Base-by-base conservation (phyloP, 805 yeast species). In the Blastobotrys mokoenaii region DNA sequence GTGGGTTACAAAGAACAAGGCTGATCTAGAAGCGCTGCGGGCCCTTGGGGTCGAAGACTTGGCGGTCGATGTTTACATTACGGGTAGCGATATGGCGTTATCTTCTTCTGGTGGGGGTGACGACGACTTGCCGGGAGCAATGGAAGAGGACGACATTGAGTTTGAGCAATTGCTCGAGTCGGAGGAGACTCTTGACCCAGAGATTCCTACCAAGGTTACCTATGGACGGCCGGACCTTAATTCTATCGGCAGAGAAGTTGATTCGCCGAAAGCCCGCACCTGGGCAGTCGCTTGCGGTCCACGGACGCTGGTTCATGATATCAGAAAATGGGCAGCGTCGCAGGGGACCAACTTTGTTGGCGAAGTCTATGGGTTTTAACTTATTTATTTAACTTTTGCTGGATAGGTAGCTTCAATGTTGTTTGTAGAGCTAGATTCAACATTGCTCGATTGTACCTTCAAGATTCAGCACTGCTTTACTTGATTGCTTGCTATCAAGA, bases 271-370 rank as follows among this genome's bases (percentile, higher is more conserved):
- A 49, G 32, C 40, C 12, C 27, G 45, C 7, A 41, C 79, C 1
- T 84, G 90, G 89, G 93, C 84, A 12, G 68, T 86, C n/a, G 85
- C 87, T 5, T 93, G 94, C 2, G 96, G 96, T 0, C 95, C 96
- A 0, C 68, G 68, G 33, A 82, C 81, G 0, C 65, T 86, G 48
- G 90, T 86, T 11, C 73, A 78, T 47, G 84, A 82, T 51, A 84
- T 85, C 3, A 72, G 77, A 55, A 67, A 79, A 29, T 86, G 93
- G 89, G 87, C 94, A 1, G 71, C 72, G 14, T 85, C 55, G 80
- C 83, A 58, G 88, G 89, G 0, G 70, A 38, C 51, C 14, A 22
- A 38, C 31, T 55, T 51, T 38, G 18, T 48, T 27, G 57, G 57
- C 25, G 60, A 56, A 41, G 45, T 38, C 10, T 54, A 54, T 42